Evolutionary conservation across 768 basidiomycete species (phyloP).

Genomic region (Boletus reticuloceps): DNA sequence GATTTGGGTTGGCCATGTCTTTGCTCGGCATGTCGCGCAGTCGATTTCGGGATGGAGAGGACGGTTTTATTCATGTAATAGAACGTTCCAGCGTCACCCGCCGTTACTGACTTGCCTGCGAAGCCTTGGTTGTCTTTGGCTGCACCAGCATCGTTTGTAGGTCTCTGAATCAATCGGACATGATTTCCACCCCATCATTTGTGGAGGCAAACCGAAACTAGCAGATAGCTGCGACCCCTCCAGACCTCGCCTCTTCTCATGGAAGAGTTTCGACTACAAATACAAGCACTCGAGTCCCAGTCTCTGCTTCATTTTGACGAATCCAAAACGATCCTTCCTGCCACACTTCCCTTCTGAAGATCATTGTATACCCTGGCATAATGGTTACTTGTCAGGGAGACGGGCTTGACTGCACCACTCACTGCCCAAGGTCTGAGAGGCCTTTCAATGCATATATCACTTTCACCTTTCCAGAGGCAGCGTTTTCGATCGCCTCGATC

Average conservation of each 20-base stretch:
- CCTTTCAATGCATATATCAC: conserved; percentile 48
- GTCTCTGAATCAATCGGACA: no score
- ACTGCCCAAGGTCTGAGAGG: conserved; percentile 53
- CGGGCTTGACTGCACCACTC: conserved; percentile 21
- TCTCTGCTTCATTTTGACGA: conserved; percentile 23
- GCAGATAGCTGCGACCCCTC: no score
- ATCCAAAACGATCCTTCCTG: conserved; percentile 42
- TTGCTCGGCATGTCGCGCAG: background rate
- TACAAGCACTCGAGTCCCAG: background rate
- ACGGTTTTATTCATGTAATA: no score
- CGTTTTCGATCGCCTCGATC: conserved; percentile 75
- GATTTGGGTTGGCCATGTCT: background rate
- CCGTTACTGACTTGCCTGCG: no score
- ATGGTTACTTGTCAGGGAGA: background rate
- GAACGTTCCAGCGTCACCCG: no score
- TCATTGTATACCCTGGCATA: conserved; percentile 36
- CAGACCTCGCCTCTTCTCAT: no score
- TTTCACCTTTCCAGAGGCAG: conserved; percentile 66
- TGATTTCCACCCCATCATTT: no score
- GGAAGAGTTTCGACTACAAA: no score
- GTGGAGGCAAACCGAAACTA: no score
- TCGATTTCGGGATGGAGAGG: no score
- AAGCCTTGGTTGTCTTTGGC: no score
- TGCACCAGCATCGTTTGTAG: no score
- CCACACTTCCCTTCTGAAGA: conserved; percentile 39